Evolutionary conservation across 2,329 filamentous ascomycete genomes (phyloP), one percentile per base, ranked within the genome.

Genomic region (Penicillium sp.): DNA sequence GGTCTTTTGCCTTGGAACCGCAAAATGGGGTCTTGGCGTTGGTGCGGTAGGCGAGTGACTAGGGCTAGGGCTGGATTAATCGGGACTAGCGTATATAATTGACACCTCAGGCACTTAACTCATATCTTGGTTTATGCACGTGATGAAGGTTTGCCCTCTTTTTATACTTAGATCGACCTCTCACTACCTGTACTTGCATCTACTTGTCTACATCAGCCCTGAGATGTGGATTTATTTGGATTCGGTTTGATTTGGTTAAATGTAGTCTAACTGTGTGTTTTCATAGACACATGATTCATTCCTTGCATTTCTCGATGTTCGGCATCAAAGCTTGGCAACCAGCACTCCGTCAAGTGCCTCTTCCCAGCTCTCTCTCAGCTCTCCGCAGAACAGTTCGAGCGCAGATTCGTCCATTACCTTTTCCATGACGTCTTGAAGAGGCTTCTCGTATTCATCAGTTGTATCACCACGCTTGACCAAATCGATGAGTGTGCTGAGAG

Each of bases 281-380:
- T 35, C 50, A 50, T 50, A 37, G 26, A 38, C 42, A 42, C 41
- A 54, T 46, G 33, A 49, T n/a, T 40, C 19, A 19, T 45, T 26
- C 19, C n/a, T 28, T 35, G 22, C 31, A 33, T 37, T n/a, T 16
- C 16, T 47, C 2, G 12, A 36, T 19, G 5, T 30, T 22, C 28
- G 38, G n/a, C 9, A 50, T 67, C 56, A 74, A 41, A 73, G 54
- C 50, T 56, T 67, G 36, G 71, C 64, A 14, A 52, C 51, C 55
- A 77, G 53, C 36, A 78, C 62, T 4, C 76, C 75, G 50, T 75
- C 70, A 25, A 79, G 66, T 6, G 69, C 75, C 51, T 78, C 76
- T 45, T 78, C 75, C 77, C 77, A 79, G 60, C 77, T 78, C 56
- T 78, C 76, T 68, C 74, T 77, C 60, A 79, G 62, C 31, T 69